Evolutionary conservation across 164 flowering plant species (phyloP).

Genomic region (Kingdonia uniflora): DNA sequence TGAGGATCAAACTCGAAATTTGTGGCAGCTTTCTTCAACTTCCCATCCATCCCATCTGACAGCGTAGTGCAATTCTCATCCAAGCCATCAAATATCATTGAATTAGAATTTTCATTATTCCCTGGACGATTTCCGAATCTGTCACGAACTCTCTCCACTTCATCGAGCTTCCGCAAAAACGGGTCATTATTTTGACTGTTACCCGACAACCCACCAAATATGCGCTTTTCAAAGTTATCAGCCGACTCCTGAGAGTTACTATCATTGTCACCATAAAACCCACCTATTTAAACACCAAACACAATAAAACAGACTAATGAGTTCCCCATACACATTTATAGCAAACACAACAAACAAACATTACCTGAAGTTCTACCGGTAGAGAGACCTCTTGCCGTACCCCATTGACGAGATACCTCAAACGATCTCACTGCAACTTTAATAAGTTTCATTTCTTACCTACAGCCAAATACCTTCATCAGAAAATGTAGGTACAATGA

Average conservation of each 20-base stretch:
- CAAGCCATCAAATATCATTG: slow-evolving; percentile 21
- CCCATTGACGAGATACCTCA: too few relatives aligned
- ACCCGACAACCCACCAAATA: slow-evolving; percentile 36
- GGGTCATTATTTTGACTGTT: slow-evolving; percentile 21
- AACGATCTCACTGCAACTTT: too few relatives aligned
- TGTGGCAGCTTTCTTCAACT: slow-evolving; percentile 57
- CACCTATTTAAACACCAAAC: slow-evolving; percentile 20
- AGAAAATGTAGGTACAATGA: too few relatives aligned
- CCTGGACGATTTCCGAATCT: slow-evolving; percentile 17
- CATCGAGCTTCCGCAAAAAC: slow-evolving; percentile 43
- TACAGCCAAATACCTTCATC: too few relatives aligned
- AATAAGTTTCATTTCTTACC: too few relatives aligned
- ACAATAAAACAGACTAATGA: not conserved
- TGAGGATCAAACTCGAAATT: slow-evolving; percentile 41
- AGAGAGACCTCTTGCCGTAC: too few relatives aligned
- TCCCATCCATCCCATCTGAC: slow-evolving; percentile 66
- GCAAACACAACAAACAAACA: too few relatives aligned
- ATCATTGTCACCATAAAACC: slow-evolving; percentile 13
- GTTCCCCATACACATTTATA: too few relatives aligned
- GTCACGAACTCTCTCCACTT: slow-evolving; percentile 25
- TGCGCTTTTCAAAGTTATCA: slow-evolving; percentile 54
- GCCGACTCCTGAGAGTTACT: too few relatives aligned
- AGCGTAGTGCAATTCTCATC: slow-evolving; percentile 42
- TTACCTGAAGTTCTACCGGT: too few relatives aligned
- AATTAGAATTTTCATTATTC: slow-evolving; percentile 6